phyloP scores from a whole-genome alignment of 176 grass and related monocot species.

The Carex pumila region DNA sequence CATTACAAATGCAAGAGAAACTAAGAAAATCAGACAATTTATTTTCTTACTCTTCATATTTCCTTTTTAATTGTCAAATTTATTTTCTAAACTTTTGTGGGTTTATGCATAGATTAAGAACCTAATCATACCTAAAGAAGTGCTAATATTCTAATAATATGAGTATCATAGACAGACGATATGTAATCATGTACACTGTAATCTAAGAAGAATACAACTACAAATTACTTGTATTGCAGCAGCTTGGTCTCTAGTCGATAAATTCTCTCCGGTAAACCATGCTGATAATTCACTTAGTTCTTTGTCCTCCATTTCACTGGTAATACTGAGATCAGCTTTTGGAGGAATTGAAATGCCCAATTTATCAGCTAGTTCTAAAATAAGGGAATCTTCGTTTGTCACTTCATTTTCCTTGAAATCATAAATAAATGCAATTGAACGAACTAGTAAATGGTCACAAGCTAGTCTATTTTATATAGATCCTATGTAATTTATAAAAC shows the following conservation, averaged over 20 bases:
- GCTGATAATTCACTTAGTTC: conserved; percentile 66
- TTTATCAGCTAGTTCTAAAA: conserved; percentile 56
- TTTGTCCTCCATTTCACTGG: conserved; percentile 67
- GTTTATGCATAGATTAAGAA: neutral
- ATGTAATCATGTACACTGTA: neutral
- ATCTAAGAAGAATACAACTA: neutral
- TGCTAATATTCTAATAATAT: neutral
- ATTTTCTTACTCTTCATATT: neutral
- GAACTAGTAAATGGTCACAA: neutral
- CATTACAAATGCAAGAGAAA: neutral
- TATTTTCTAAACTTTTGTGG: neutral
- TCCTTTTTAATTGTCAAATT: neutral
- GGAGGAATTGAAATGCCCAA: conserved; percentile 62
- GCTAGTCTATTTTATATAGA: neutral
- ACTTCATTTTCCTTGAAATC: conserved; percentile 17
- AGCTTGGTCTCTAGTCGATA: conserved; percentile 45
- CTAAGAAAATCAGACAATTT: neutral
- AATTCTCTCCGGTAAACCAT: conserved; percentile 51
- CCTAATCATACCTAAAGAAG: neutral
- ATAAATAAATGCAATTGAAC: neutral
- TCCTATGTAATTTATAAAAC: neutral
- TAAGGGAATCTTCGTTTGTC: conserved; percentile 21
- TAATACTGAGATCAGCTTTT: conserved; percentile 47
- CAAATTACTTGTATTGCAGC: conserved; percentile 59
- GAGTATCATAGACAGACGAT: neutral